These are phyloP conservation scores for Hypholoma fasciculare DNA, from an alignment of 768 basidiomycete genomes.

Conservation along the genomic window DNA sequence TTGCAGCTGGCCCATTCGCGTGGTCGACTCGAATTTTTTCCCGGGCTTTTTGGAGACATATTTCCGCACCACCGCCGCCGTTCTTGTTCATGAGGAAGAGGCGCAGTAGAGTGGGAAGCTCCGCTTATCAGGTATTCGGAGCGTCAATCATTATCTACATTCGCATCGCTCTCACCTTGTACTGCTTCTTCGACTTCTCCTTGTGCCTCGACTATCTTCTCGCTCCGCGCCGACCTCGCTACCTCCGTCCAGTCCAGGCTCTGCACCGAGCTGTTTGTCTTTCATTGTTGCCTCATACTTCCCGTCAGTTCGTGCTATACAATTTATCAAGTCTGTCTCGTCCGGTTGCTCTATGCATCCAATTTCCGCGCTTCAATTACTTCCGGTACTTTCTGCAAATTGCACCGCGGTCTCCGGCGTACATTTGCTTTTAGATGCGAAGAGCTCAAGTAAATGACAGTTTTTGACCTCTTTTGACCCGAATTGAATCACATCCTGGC, in stretches of 20 bases:
- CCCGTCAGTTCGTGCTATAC: neutral
- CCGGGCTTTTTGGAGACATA: neutral
- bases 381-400: no score
- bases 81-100: neutral
- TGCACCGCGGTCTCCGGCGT: no score
- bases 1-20: neutral
- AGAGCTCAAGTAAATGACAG: no score
- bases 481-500: no score
- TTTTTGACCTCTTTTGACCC: no score
- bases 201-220: slow-evolving; percentile 15
- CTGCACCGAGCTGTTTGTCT: slow-evolving; percentile 1
- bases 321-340: no score
- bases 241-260: slow-evolving; percentile 7
- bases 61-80: neutral
- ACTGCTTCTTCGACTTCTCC: slow-evolving; percentile 9
- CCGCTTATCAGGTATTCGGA: slow-evolving; percentile 6
- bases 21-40: neutral
- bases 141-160: slow-evolving; percentile 19
- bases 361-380: no score
- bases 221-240: slow-evolving; percentile 18
- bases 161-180: neutral
- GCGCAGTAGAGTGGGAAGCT: neutral
- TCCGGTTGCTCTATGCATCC: no score
- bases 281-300: neutral
- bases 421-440: no score